These are phyloP conservation scores for Mortierella sp. DNA, from an alignment of 371 early-diverging fungal genomes.

Conservation along the genomic window DNA sequence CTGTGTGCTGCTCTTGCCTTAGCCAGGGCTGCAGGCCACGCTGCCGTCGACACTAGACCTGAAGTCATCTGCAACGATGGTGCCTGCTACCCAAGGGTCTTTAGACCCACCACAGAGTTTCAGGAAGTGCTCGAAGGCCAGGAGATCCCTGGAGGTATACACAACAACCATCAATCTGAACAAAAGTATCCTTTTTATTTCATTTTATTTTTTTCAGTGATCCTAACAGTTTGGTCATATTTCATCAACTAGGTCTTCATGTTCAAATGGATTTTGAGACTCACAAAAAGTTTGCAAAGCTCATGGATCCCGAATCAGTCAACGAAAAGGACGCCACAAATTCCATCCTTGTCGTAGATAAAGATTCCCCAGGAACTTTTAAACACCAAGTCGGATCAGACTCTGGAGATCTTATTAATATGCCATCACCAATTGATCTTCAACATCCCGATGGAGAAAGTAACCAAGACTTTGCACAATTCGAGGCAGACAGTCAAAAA, in stretches of 20 bases:
- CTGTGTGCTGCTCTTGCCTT: conserved; percentile 48
- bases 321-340: conserved; percentile 19
- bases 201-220: not conserved
- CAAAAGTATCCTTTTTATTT: no score
- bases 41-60: conserved; percentile 24
- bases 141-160: conserved; percentile 63
- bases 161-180: no score
- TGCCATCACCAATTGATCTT: conserved; percentile 32
- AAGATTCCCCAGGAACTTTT: conserved; percentile 37
- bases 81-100: conserved; percentile 65
- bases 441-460: conserved; percentile 1
- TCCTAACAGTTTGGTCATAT: not conserved
- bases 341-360: conserved; percentile 50
- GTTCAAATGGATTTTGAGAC: conserved; percentile 67
- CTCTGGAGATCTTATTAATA: not conserved
- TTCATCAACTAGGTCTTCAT: conserved; percentile 60
- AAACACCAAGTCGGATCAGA: conserved; percentile 28
- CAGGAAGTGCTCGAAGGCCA: conserved; percentile 65
- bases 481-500: conserved; percentile 32
- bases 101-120: conserved; percentile 66
- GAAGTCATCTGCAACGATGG: conserved; percentile 44
- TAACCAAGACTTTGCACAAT: conserved; percentile 9
- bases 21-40: conserved; percentile 34
- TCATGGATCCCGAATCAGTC: conserved; percentile 50
- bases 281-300: conserved; percentile 63